Base-by-base conservation (phyloP, 2,329 filamentous ascomycete genomes). In the Aspergillus pseudotamarii region DNA sequence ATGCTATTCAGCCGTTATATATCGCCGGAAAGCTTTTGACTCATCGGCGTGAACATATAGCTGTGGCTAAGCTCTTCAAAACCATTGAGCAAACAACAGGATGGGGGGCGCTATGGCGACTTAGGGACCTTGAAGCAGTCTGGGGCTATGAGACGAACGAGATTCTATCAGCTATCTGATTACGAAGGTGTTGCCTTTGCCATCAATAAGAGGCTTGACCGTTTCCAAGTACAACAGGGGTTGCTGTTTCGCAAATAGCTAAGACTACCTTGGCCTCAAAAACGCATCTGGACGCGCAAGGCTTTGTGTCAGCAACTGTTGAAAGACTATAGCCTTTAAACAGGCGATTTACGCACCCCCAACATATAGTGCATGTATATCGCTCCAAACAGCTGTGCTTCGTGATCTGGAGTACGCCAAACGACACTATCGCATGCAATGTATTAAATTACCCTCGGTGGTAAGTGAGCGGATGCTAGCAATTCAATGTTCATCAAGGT, bases 1-100 rank as follows among this genome's bases (percentile, higher is more conserved):
- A 87, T 67, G 83, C 84, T 8, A 84, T 86, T 8, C 85, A 86
- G 64, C 84, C 84, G 0, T 75, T 86, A 1, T 86, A 83, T 78
- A 77, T 87, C 12, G 85, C 85, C 0, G 85, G 84, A 0, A 80
- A 80, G 58, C 72, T 85, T 12, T 74, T 86, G 21, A 85, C 82
- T 59, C 85, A 87, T 71, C 78, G 76, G 11, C 77, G 75, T 16
- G 78, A 80, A 64, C 78, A 79, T 61, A 64, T 72, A 12, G 64
- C 76, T 28, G 73, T 80, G 9, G 76, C 77, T 1, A 69, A 60
- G 34, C 41, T 72, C 21, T 83, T 85, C 50, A 79, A 79, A 28
- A 79, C 76, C 57, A 85, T 86, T 55, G 83, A 86, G 65, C 71
- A 76, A 23, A 78, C 79, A 64, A 86, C 83, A 2, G 84, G 84